Conservation (phyloP, 306 rosid genomes). For the Mimosa bimucronata region DNA sequence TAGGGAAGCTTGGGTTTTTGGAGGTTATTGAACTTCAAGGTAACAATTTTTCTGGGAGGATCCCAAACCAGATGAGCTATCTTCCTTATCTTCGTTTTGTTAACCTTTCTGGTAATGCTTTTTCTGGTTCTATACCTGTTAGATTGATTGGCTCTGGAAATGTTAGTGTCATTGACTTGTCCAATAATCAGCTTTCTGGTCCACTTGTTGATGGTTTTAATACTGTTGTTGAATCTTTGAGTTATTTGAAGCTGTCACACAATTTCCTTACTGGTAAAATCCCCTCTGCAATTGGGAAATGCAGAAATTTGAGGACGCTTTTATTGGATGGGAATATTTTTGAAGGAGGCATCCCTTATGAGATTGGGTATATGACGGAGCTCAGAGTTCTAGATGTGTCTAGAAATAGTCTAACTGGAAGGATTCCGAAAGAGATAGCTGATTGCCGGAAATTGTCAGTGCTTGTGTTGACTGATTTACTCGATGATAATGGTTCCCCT, state of each 20-base stretch:
- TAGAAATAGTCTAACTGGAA: slow-evolving; percentile 61
- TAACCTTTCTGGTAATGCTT: slow-evolving; percentile 58
- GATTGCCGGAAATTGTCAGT: slow-evolving; percentile 56
- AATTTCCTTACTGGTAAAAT: slow-evolving; percentile 57
- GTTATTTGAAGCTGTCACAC: slow-evolving; percentile 56
- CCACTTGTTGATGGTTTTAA: slow-evolving; percentile 35
- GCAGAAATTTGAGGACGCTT: slow-evolving; percentile 56
- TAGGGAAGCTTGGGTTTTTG: slow-evolving; percentile 46
- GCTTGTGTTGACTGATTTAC: slow-evolving; percentile 57
- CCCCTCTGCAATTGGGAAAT: slow-evolving; percentile 59
- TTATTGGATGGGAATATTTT: slow-evolving; percentile 67
- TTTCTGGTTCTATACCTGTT: slow-evolving; percentile 52
- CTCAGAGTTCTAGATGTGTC: slow-evolving; percentile 72
- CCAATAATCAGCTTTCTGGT: slow-evolving; percentile 58
- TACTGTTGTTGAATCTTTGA: slow-evolving; percentile 43
- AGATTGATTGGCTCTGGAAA: slow-evolving; percentile 46
- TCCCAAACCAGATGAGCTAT: slow-evolving; percentile 48
- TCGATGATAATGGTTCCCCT: slow-evolving; percentile 21
- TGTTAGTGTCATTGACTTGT: slow-evolving; percentile 55
- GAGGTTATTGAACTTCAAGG: slow-evolving; percentile 61
- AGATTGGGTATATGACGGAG: slow-evolving; percentile 51
- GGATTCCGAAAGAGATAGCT: slow-evolving; percentile 53
- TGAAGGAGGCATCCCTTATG: slow-evolving; percentile 59
- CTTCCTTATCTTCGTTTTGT: slow-evolving; percentile 52
- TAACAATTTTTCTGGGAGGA: slow-evolving; percentile 60